Percentiles rank a stretch among this genome's conserved stretches.
These are phyloP conservation scores for Apiospora kogelbergensis DNA, from an alignment of 2,329 filamentous ascomycete species.

Conservation along the genomic window DNA sequence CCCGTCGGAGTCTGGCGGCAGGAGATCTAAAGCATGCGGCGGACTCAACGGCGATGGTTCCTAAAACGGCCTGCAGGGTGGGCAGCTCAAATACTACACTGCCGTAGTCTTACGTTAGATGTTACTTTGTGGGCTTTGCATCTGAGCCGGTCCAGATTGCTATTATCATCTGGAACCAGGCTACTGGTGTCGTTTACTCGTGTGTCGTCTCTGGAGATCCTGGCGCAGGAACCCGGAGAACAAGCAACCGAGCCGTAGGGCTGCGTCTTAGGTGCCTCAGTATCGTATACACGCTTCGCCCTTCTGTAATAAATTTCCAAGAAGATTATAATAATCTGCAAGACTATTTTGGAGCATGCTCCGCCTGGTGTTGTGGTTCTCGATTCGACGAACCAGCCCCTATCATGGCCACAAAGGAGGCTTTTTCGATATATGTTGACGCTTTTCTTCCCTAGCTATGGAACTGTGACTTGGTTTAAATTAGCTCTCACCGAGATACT, in stretches of 20 bases:
- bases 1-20: not conserved
- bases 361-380: not conserved
- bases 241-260: not conserved
- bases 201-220: not conserved
- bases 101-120: not conserved
- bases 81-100: not conserved
- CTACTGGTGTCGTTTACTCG: not conserved
- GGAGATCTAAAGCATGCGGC: not conserved
- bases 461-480: not conserved
- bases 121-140: not conserved
- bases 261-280: not conserved
- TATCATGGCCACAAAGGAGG: not conserved
- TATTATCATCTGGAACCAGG: not conserved
- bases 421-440: not conserved
- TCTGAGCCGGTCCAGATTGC: not conserved
- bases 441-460: not conserved
- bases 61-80: not conserved
- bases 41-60: not conserved
- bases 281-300: not conserved
- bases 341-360: not conserved
- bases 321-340: not conserved
- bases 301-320: not conserved
- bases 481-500: not conserved
- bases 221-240: not conserved
- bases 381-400: not conserved